phyloP scores from a whole-genome alignment of 768 basidiomycete species.

The Boletus pseudopeckii region DNA sequence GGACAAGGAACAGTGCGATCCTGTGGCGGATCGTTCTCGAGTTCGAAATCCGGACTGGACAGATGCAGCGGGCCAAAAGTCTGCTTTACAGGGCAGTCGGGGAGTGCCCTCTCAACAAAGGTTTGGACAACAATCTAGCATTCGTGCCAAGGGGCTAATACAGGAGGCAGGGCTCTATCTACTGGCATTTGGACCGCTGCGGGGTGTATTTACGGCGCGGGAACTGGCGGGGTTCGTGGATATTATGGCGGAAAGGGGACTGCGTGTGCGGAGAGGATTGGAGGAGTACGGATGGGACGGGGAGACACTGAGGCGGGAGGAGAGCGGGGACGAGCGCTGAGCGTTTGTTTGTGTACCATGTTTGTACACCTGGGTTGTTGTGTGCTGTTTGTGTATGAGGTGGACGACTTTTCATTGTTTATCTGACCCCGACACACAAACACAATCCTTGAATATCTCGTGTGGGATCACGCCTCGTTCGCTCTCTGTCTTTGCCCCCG shows the following conservation, averaged over 20 bases:
- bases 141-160: slow-evolving; percentile 11
- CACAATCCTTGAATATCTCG: neutral
- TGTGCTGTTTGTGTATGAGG: slow-evolving; percentile 36
- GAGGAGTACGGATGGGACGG: slow-evolving; percentile 40
- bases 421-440: neutral
- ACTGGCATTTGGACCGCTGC: slow-evolving; percentile 69
- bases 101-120: slow-evolving; percentile 76
- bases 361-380: slow-evolving; percentile 20
- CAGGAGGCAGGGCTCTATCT: slow-evolving; percentile 62
- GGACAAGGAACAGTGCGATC: slow-evolving; percentile 62
- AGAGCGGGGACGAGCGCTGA: slow-evolving; percentile 23
- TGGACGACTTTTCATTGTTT: slow-evolving; percentile 34
- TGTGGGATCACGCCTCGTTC: neutral
- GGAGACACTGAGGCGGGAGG: slow-evolving; percentile 17
- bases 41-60: slow-evolving; percentile 66
- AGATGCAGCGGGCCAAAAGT: slow-evolving; percentile 62
- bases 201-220: slow-evolving; percentile 52
- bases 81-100: slow-evolving; percentile 69
- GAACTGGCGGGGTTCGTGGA: slow-evolving; percentile 66
- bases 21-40: slow-evolving; percentile 75
- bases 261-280: slow-evolving; percentile 59
- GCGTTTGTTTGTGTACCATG: slow-evolving; percentile 9
- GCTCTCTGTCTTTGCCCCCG: slow-evolving; percentile 15
- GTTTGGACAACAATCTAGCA: slow-evolving; percentile 31
- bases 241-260: slow-evolving; percentile 71